phyloP scores from a whole-genome alignment of 352 stramenopile species.

The Blastocystis sp. region DNA sequence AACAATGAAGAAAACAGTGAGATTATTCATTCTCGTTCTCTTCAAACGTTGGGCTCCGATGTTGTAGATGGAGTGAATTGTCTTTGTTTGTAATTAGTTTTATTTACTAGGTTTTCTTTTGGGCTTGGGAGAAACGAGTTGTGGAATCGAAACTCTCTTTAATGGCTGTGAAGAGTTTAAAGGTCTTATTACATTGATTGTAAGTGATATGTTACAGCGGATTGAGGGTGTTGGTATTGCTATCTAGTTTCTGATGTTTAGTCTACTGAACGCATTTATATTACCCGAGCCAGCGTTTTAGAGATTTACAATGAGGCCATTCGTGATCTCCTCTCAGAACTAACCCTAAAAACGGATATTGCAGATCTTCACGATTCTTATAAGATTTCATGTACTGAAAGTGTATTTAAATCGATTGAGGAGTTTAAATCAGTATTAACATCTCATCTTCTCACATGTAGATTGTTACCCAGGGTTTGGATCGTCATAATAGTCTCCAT shows the following conservation, averaged over 20 bases:
- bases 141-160: conserved; percentile 31
- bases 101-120: conserved; percentile 10
- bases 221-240: background rate
- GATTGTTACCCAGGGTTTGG: conserved; percentile 31
- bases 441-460: background rate
- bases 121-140: conserved; percentile 35
- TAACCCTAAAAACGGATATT: background rate
- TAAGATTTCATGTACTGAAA: conserved; percentile 20
- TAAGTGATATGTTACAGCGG: background rate
- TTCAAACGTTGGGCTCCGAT: background rate
- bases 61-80: conserved; percentile 34
- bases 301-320: conserved; percentile 28
- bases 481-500: background rate
- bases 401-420: conserved; percentile 15
- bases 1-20: background rate
- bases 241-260: background rate
- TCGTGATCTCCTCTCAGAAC: conserved; percentile 35
- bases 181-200: conserved; percentile 2
- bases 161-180: conserved; percentile 3
- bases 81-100: background rate
- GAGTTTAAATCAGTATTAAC: conserved; percentile 24
- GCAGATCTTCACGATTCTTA: background rate
- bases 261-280: conserved; percentile 20
- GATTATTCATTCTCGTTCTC: background rate
- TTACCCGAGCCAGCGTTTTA: background rate